phyloP scores from a whole-genome alignment of 2,329 filamentous ascomycete species.

The Clarireedia homoeocarpa region DNA sequence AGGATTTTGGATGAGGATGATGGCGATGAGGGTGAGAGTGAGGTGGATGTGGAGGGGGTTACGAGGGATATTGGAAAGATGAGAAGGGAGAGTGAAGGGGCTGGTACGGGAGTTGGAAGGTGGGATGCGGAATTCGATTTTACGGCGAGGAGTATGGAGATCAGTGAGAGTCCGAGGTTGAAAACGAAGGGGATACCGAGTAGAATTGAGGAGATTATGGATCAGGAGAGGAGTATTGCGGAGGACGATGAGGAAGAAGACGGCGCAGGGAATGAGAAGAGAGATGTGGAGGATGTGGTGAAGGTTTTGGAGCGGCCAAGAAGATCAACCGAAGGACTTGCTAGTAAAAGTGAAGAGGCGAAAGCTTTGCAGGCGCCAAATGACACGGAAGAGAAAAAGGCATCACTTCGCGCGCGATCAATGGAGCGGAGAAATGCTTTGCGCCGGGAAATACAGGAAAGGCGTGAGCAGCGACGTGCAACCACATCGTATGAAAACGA shows the following conservation, averaged over 20 bases:
- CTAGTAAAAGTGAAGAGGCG: not conserved
- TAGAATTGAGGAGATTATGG: slow-evolving; percentile 22
- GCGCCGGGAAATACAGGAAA: slow-evolving; percentile 1
- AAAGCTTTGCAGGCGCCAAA: not conserved
- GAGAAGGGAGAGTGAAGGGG: not conserved
- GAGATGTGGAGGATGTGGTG: not conserved
- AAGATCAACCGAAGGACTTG: not conserved
- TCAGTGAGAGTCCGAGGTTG: slow-evolving; percentile 16
- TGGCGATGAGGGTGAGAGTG: not conserved
- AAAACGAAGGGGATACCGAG: slow-evolving; percentile 5
- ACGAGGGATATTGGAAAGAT: slow-evolving; percentile 9
- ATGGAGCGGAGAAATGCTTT: slow-evolving; percentile 2
- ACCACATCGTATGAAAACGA: slow-evolving; percentile 3
- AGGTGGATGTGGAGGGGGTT: slow-evolving; percentile 5
- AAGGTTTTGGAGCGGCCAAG: not conserved
- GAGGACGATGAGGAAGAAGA: slow-evolving; percentile 5
- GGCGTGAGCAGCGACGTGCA: slow-evolving; percentile 2
- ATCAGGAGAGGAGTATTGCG: slow-evolving; percentile 14
- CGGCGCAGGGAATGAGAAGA: not conserved
- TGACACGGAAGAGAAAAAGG: not conserved
- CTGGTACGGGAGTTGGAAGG: slow-evolving; percentile 17
- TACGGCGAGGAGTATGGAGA: slow-evolving; percentile 21
- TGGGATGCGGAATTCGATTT: slow-evolving; percentile 27
- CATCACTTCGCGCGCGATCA: not conserved
- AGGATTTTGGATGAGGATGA: not conserved